Evolutionary conservation across 2,329 filamentous ascomycete species (phyloP).

Genomic region (Ustilaginoidea virens): DNA sequence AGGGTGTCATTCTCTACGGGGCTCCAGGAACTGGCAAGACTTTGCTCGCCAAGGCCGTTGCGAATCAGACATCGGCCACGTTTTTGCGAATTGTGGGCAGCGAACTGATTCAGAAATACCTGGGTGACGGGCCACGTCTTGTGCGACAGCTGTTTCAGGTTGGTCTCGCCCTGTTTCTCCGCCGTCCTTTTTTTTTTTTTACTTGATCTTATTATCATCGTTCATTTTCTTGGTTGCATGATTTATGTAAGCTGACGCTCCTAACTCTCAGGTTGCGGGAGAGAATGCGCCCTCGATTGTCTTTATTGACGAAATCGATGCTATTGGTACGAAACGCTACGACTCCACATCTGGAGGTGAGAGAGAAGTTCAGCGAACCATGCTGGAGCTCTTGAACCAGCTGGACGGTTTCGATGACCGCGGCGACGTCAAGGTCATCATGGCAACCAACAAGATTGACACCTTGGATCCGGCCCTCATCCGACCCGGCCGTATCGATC

Average conservation of each 20-base stretch:
- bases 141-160: slow-evolving; percentile 91
- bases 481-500: slow-evolving; percentile 91
- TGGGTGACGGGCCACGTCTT: slow-evolving; percentile 86
- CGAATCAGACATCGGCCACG: slow-evolving; percentile 96
- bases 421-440: slow-evolving; percentile 97
- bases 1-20: slow-evolving; percentile 98
- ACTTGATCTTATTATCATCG: too few relatives aligned
- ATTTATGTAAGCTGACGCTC: too few relatives aligned
- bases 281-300: slow-evolving; percentile 96
- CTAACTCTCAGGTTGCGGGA: slow-evolving; percentile 78
- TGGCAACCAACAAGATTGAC: slow-evolving; percentile 99
- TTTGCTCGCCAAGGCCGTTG: slow-evolving; percentile 86
- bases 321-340: slow-evolving; percentile 97
- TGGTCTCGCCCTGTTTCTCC: slow-evolving; percentile 15
- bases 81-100: slow-evolving; percentile 95
- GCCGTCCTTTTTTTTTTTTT: background rate
- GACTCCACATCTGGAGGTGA: slow-evolving; percentile 95
- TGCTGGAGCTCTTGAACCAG: slow-evolving; percentile 96
- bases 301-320: slow-evolving; percentile 98
- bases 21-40: slow-evolving; percentile 96
- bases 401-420: slow-evolving; percentile 97
- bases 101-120: slow-evolving; percentile 96
- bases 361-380: slow-evolving; percentile 93
- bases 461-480: slow-evolving; percentile 92
- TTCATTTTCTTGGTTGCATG: too few relatives aligned